A percentile compares a stretch with the other conserved stretches of the same genome.
phyloP scores from a whole-genome alignment of 352 stramenopile genomes.

The Pythium guiyangense region DNA sequence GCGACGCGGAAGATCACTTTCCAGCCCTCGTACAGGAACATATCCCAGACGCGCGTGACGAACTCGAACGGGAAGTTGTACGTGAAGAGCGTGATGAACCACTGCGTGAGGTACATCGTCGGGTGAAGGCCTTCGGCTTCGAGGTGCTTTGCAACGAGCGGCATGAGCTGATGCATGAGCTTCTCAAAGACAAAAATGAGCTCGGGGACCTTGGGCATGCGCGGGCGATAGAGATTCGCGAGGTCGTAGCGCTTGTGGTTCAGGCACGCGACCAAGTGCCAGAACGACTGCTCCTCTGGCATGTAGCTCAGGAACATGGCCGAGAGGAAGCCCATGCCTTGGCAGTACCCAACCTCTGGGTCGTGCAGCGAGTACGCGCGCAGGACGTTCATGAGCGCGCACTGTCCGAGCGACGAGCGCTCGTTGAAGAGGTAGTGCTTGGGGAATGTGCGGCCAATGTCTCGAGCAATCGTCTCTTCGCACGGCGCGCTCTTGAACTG shows the following conservation, averaged over 20 bases:
- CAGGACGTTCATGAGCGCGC: constrained; percentile 90
- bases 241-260: constrained; percentile 79
- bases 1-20: constrained; percentile 96
- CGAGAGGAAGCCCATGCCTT: constrained; percentile 91
- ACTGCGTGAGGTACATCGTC: constrained; percentile 96
- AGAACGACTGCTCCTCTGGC: constrained; percentile 90
- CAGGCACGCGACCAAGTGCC: constrained; percentile 77
- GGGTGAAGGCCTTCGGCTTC: constrained; percentile 70
- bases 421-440: constrained; percentile 74
- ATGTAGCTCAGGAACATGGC: constrained; percentile 95
- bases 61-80: constrained; percentile 98
- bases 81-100: constrained; percentile 95
- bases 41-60: constrained; percentile 95
- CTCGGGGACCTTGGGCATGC: constrained; percentile 77
- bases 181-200: constrained; percentile 72
- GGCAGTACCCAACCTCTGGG: constrained; percentile 86
- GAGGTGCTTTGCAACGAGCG: constrained; percentile 53
- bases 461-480: constrained; percentile 68
- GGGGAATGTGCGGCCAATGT: constrained; percentile 77
- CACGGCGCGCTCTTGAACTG: constrained; percentile 39
- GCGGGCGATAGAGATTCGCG: constrained; percentile 65
- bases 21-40: constrained; percentile 95
- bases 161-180: constrained; percentile 54
- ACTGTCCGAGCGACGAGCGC: constrained; percentile 75
- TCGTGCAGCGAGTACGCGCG: constrained; percentile 93